phyloP scores from a whole-genome alignment of 306 rosid genomes.

The Castanopsis chinensis region DNA sequence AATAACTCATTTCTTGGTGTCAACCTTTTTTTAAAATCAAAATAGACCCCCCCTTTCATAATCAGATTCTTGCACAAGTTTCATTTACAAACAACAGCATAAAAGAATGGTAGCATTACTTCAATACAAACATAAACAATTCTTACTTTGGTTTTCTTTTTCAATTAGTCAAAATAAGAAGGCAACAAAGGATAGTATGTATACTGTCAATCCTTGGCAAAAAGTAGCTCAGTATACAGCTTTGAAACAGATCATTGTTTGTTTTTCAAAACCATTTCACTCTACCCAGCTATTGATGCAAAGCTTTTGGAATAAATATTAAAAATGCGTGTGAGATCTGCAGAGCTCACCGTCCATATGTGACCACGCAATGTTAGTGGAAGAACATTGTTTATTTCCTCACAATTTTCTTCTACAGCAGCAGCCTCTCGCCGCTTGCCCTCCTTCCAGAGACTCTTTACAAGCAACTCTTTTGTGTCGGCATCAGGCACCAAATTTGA shows the following conservation, averaged over 20 bases:
- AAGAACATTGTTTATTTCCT: conserved; percentile 45
- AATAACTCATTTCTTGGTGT: background rate
- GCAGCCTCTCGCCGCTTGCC: conserved; percentile 83
- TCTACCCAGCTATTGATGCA: conserved; percentile 31
- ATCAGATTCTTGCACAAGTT: background rate
- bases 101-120: background rate
- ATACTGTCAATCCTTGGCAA: background rate
- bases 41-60: background rate
- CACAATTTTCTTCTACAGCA: conserved; percentile 60
- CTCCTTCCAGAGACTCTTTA: conserved; percentile 85
- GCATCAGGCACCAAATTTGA: conserved; percentile 55
- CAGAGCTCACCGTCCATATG: conserved; percentile 71
- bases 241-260: background rate
- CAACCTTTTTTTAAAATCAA: background rate
- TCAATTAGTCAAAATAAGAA: background rate
- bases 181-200: background rate
- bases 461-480: conserved; percentile 73
- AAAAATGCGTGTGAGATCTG: conserved; percentile 59
- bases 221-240: background rate
- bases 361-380: conserved; percentile 62
- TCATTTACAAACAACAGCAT: background rate
- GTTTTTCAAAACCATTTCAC: conserved; percentile 9
- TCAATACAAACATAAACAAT: background rate
- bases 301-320: conserved; percentile 58
- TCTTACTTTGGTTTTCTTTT: background rate